Evolutionary conservation across 208 protist species (phyloP).

Genomic region (Histomonas meleagridis): DNA sequence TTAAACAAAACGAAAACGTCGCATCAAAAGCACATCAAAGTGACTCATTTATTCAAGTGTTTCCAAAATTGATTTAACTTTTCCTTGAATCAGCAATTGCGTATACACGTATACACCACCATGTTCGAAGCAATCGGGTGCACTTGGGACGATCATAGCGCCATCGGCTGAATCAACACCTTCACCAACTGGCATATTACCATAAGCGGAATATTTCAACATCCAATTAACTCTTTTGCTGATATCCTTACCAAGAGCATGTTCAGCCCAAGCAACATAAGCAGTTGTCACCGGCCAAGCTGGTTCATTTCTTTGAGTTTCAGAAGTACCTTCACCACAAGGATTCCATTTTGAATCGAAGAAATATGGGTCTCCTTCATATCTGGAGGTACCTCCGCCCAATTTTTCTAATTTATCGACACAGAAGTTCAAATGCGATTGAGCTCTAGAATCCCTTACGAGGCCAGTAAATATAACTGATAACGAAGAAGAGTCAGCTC

Average conservation of each 20-base stretch:
- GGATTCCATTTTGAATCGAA: not conserved
- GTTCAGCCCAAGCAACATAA: not conserved
- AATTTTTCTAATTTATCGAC: not conserved
- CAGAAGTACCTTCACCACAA: not conserved
- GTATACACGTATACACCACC: constrained; percentile 14
- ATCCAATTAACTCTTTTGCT: not conserved
- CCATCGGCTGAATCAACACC: not conserved
- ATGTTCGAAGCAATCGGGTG: constrained; percentile 11
- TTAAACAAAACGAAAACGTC: no score
- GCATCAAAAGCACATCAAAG: no score
- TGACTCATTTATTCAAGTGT: no score
- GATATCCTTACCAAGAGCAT: not conserved
- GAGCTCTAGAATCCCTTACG: not conserved
- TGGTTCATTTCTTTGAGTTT: not conserved
- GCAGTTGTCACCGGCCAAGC: constrained; percentile 9
- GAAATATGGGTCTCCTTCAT: not conserved
- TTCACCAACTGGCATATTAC: constrained; percentile 18
- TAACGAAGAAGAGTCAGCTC: not conserved
- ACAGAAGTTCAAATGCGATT: not conserved
- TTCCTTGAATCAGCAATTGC: no score
- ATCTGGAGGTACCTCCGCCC: not conserved
- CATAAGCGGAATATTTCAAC: not conserved
- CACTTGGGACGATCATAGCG: not conserved
- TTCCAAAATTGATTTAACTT: no score
- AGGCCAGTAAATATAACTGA: not conserved